Evolutionary conservation across 805 yeast genomes (phyloP), one percentile per base, ranked within the genome.

Genomic region (Priceomyces melissophilus): DNA sequence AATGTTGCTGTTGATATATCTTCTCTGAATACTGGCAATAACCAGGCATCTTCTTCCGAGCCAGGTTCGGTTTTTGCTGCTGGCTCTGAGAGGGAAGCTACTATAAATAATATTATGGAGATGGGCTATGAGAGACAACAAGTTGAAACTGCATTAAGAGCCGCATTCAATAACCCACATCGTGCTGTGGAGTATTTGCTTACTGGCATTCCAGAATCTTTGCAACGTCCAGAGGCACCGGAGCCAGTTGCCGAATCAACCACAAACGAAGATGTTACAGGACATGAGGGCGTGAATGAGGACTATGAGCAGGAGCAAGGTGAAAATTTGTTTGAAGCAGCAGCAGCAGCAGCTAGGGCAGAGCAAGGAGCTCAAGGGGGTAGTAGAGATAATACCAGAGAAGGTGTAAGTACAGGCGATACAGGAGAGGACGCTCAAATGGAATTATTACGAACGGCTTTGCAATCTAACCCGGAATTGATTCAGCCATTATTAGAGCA

Each of bases 141-240:
- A 58, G 96, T 88, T 17, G 95, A 87, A 65, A 78, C 81, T 35
- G 99, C 99, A 0, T 69, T 93, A 60, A 81, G 95, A 53, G 96
- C 96, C 11, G 98, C 99, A 1, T 93, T 81, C 69, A 91, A 91
- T 67, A 90, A 93, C 65, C 98, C 99, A 14, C 98, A 91, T 60
- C 81, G 99, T 55, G 99, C 99, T 0, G 98, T 93, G 10, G 99
- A 93, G 61, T 90, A 91, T 61, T 72, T 93, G 38, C 69, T 93
- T 49, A 87, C 90, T 35, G 98, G 97, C 2, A 78, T 91, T 33
- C 96, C 96, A 15, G 91, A 83, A 54, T 60, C 69, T 25, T 61
- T 77, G 47, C 75, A 63, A 47, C 67, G 58, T 12, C 67, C 63
- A 12, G 60, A 58, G 17, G 52, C 45, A 8, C 42, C 52, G 20